Evolutionary conservation across 1,284 basidiomycete genomes (phyloP), one percentile per base, ranked within the genome.

Genomic region (Phlebopus sp.): DNA sequence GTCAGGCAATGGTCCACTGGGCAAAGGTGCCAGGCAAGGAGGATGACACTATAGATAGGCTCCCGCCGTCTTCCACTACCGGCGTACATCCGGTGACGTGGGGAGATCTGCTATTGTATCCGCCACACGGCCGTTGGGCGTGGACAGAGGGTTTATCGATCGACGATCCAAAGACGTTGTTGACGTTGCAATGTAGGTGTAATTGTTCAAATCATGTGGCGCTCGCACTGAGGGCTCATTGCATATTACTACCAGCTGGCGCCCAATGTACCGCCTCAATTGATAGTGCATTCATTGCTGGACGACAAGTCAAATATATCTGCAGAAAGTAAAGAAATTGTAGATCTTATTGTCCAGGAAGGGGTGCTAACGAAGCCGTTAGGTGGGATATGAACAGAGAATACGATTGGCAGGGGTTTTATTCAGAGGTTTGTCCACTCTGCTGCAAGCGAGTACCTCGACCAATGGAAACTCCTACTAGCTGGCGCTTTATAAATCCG

Each of bases 251-350:
- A 37, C 17, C 40, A 79, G 78, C 60, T 36, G 72, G 72, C 14
- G 56, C 65, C 13, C 69, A 68, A 54, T 77, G 71, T 39, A 62
- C 67, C 29, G 69, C 71, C 3, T 67, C 62, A 25, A 62, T 77
- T 44, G 73, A 73, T 56, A 68, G 59, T 38, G 70, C 72, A 32
- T 52, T 52, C 43, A 52, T 71, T 42, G 60, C 58, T 2, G 57
- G 60, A 44, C 63, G 63, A 14, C 56, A 59, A n/a, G 60, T 79
- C 21, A 71, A 64, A 18, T 78, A 76, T 51, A 62, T 81, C 3
- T 73, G 71, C 37, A 76, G 75, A 69, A 67, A 63, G 78, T 79
- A 51, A n/a, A 57, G 74, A 18, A 2, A 35, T 35, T n/a, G 35
- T 2, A 34, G 27, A 15, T 9, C 34, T 42, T 9, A 4, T n/a